Evolutionary conservation across 768 basidiomycete genomes (phyloP).

Genomic region (Pleurotus cornucopiae): DNA sequence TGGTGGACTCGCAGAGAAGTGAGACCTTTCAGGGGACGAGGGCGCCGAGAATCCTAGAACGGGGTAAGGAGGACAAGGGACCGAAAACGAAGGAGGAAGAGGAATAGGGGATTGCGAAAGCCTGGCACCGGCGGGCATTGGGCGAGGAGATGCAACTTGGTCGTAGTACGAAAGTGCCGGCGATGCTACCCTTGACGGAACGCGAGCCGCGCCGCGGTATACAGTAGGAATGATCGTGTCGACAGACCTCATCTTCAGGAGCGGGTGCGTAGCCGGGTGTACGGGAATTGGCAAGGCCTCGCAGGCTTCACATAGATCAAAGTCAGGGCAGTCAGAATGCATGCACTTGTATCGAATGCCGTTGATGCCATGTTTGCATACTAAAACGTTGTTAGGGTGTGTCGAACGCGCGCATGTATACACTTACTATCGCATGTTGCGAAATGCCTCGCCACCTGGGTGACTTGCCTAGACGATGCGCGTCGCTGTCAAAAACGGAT

Average conservation of each 20-base stretch:
- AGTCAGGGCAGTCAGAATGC: constrained; percentile 73
- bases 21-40: too few species aligned
- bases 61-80: too few species aligned
- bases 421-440: constrained; percentile 57
- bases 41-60: too few species aligned
- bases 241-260: constrained; percentile 67
- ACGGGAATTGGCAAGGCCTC: constrained; percentile 76
- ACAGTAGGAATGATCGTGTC: constrained; percentile 46
- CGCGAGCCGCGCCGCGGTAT: constrained; percentile 22
- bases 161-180: too few species aligned
- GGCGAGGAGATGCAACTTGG: not conserved
- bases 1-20: too few species aligned
- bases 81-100: too few species aligned
- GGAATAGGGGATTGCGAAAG: not conserved
- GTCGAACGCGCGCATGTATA: not conserved
- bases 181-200: too few species aligned
- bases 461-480: constrained; percentile 1
- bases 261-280: constrained; percentile 66
- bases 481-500: constrained; percentile 19
- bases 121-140: not conserved
- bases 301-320: constrained; percentile 75
- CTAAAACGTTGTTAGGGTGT: constrained; percentile 16
- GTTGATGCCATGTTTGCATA: constrained; percentile 47
- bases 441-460: constrained; percentile 31
- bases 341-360: constrained; percentile 85